phyloP scores from a whole-genome alignment of 768 basidiomycete species.

The Termitomyces sp. region DNA sequence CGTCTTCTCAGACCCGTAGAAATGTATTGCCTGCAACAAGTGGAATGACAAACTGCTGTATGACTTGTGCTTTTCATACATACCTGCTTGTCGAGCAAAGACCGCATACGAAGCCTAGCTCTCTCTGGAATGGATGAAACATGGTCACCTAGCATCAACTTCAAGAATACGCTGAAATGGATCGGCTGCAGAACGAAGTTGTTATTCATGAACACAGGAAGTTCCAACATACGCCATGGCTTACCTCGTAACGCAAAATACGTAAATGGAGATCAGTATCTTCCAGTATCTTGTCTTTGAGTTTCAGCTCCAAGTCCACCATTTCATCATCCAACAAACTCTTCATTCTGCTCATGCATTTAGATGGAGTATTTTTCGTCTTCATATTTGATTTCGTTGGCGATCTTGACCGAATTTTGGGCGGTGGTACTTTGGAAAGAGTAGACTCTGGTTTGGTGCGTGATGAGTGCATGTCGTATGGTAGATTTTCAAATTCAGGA shows the following conservation, averaged over 20 bases:
- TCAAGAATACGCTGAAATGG: conserved; percentile 47
- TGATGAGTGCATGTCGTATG: not conserved
- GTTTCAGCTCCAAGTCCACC: conserved; percentile 36
- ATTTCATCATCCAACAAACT: conserved; percentile 16
- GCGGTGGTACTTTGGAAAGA: not conserved
- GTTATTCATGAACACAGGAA: not conserved
- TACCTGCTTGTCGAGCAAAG: conserved; percentile 56
- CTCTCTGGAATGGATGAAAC: conserved; percentile 19
- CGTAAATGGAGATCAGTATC: conserved; percentile 46
- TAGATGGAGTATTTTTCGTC: not conserved
- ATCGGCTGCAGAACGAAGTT: conserved; percentile 40
- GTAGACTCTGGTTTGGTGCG: not conserved
- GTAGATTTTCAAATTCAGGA: conserved; percentile 13
- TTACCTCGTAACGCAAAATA: conserved; percentile 63
- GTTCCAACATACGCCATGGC: conserved; percentile 6
- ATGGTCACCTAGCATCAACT: conserved; percentile 29
- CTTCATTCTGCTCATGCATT: conserved; percentile 11
- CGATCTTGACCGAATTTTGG: not conserved
- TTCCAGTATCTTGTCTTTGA: conserved; percentile 36
- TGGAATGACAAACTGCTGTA: not conserved
- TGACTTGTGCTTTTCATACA: conserved; percentile 1
- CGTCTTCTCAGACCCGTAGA: conserved; percentile 35
- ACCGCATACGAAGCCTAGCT: conserved; percentile 34
- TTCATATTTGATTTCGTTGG: not conserved
- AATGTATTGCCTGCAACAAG: conserved; percentile 44